These are phyloP conservation scores for Arthrobotrys sinensis DNA, from an alignment of 2,329 filamentous ascomycete genomes.

Conservation along the genomic window DNA sequence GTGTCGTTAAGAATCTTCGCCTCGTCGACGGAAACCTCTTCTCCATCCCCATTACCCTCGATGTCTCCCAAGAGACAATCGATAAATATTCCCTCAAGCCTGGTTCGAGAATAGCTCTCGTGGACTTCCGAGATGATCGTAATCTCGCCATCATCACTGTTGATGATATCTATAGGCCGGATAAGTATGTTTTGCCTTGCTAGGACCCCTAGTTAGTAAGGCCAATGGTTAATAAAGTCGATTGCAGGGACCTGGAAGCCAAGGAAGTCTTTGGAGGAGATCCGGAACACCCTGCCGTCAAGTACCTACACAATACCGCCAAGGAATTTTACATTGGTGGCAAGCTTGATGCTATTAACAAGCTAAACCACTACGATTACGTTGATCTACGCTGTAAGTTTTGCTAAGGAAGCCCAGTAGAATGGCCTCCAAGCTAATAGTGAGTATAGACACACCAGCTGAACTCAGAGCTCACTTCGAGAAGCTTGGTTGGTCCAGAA, in stretches of 20 bases:
- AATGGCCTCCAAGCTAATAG: slow-evolving; percentile 45
- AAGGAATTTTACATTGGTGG: slow-evolving; percentile 94
- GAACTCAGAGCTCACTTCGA: slow-evolving; percentile 97
- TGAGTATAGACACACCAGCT: slow-evolving; percentile 81
- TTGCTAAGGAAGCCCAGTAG: neutral
- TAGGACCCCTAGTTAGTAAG: neutral
- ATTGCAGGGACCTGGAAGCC: slow-evolving; percentile 83
- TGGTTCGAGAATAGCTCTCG: slow-evolving; percentile 86
- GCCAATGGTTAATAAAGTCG: neutral
- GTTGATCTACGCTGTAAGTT: slow-evolving; percentile 76
- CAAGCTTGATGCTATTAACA: slow-evolving; percentile 95
- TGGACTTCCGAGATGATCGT: slow-evolving; percentile 95
- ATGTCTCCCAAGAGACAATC: slow-evolving; percentile 82
- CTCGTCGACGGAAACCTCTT: slow-evolving; percentile 91
- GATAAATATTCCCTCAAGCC: slow-evolving; percentile 82
- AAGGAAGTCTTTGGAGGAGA: slow-evolving; percentile 95
- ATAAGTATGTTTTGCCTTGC: slow-evolving; percentile 78
- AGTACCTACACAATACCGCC: slow-evolving; percentile 85
- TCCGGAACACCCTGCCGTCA: slow-evolving; percentile 90
- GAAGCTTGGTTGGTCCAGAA: slow-evolving; percentile 98
- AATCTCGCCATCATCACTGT: slow-evolving; percentile 96
- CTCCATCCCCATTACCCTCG: slow-evolving; percentile 96
- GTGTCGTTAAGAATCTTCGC: slow-evolving; percentile 89
- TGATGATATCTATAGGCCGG: slow-evolving; percentile 93
- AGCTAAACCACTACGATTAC: slow-evolving; percentile 98